These are phyloP conservation scores for Trichophyton rubrum DNA, from an alignment of 2,329 filamentous ascomycete species.

Conservation along the genomic window DNA sequence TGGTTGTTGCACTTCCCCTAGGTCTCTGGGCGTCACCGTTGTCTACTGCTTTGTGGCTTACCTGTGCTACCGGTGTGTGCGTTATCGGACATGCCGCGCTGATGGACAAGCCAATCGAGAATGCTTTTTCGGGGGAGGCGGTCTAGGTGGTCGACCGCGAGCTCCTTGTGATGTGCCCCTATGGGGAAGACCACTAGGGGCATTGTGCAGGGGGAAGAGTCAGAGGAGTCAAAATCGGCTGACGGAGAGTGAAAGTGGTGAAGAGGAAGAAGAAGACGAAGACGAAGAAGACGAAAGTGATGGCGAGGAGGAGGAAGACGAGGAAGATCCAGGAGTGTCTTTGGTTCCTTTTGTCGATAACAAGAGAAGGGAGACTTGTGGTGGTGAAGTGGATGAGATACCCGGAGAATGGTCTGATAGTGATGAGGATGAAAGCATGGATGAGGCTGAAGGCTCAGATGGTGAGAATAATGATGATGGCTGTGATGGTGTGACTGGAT, in stretches of 20 bases:
- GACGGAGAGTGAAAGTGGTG: slow-evolving; percentile 52
- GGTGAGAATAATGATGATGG: slow-evolving; percentile 20
- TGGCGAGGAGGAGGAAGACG: slow-evolving; percentile 40
- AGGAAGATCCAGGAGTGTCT: slow-evolving; percentile 30
- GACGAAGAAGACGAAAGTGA: slow-evolving; percentile 25
- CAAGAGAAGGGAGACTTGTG: background rate
- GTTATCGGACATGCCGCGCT: slow-evolving; percentile 90
- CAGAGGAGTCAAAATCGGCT: slow-evolving; percentile 44
- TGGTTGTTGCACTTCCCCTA: slow-evolving; percentile 71
- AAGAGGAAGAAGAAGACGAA: slow-evolving; percentile 32
- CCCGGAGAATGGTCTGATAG: background rate
- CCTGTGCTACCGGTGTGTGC: slow-evolving; percentile 85
- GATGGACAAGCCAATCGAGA: slow-evolving; percentile 98
- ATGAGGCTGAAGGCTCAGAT: slow-evolving; percentile 2
- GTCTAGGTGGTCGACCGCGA: slow-evolving; percentile 99
- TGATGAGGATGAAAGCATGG: background rate
- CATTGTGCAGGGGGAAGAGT: slow-evolving; percentile 50
- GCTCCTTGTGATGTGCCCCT: slow-evolving; percentile 82
- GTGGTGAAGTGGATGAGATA: background rate
- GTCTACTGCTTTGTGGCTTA: slow-evolving; percentile 79
- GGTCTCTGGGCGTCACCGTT: slow-evolving; percentile 77
- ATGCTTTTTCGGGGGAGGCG: slow-evolving; percentile 99
- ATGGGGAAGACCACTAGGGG: slow-evolving; percentile 99
- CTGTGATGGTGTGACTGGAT: slow-evolving; percentile 39
- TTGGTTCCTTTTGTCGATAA: slow-evolving; percentile 6